Percentiles rank a stretch among this genome's conserved stretches.
Evolutionary conservation across 345 rosid genomes (phyloP).

Genomic region (Dimocarpus longan): DNA sequence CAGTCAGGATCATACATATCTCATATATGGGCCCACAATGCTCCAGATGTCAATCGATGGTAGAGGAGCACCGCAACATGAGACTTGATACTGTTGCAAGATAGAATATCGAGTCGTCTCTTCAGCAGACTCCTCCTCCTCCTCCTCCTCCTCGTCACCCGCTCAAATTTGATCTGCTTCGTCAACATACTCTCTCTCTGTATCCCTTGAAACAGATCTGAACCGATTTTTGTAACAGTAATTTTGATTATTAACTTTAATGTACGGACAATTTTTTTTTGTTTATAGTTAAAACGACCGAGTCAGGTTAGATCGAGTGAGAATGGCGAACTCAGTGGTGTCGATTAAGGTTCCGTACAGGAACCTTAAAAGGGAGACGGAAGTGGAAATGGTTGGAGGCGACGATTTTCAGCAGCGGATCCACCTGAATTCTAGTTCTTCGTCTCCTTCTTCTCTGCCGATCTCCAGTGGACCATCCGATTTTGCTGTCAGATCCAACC

Average conservation of each 20-base stretch:
- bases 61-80: background rate
- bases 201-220: conserved; percentile 14
- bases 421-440: conserved; percentile 36
- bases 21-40: background rate
- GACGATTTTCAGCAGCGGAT: conserved; percentile 37
- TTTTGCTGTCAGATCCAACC: conserved; percentile 35
- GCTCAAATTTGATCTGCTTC: conserved; percentile 20
- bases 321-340: conserved; percentile 48
- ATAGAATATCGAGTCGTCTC: background rate
- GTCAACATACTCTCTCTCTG: background rate
- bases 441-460: conserved; percentile 33
- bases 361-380: conserved; percentile 72
- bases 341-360: conserved; percentile 62
- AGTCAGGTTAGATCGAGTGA: conserved; percentile 13
- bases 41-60: background rate
- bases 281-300: background rate
- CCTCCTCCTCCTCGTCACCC: conserved; percentile 9
- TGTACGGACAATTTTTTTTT: conserved; percentile 13
- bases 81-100: conserved; percentile 16
- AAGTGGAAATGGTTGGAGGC: conserved; percentile 64
- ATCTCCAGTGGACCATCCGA: conserved; percentile 26
- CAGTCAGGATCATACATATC: background rate
- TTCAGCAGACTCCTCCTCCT: background rate
- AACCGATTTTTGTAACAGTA: background rate
- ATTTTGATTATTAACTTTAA: background rate